Conservation (phyloP, 352 stramenopile species). For the Phytophthora foliorum region DNA sequence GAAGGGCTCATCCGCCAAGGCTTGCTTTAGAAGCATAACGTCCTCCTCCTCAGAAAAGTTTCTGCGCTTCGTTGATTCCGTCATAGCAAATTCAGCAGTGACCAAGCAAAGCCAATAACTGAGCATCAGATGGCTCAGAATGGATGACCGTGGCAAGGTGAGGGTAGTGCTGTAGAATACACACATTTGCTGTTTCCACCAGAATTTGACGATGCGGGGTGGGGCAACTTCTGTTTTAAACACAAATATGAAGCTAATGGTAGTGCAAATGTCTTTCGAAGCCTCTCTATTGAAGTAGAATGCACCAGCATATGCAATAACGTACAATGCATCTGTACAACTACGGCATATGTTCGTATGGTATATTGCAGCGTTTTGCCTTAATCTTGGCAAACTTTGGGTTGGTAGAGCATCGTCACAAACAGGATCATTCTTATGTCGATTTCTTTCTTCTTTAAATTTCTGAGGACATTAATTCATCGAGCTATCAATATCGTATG, state of each 20-base stretch:
- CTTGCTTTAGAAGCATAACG: slow-evolving; percentile 16
- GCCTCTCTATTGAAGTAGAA: not conserved
- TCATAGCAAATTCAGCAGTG: not conserved
- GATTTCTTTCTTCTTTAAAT: no score
- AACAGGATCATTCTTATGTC: no score
- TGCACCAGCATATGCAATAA: no score
- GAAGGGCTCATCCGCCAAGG: slow-evolving; percentile 10
- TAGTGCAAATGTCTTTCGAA: not conserved
- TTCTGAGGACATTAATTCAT: no score
- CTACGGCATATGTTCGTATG: no score
- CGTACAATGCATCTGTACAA: no score
- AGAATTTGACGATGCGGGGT: not conserved
- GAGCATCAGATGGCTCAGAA: not conserved
- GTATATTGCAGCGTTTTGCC: no score
- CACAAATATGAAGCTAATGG: not conserved
- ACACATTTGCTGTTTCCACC: not conserved
- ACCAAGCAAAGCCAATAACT: not conserved
- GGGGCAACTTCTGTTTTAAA: not conserved
- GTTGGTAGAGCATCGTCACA: no score
- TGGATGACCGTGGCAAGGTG: not conserved
- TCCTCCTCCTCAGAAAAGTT: slow-evolving; percentile 15
- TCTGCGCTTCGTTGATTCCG: slow-evolving; percentile 13
- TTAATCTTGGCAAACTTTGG: no score
- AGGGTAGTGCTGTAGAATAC: not conserved
- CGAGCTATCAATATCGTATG: no score